A percentile compares a stretch with the other conserved stretches of the same genome.
These are phyloP conservation scores for Carnegiea gigantea DNA, from an alignment of 179 eudicot genomes.

Conservation along the genomic window DNA sequence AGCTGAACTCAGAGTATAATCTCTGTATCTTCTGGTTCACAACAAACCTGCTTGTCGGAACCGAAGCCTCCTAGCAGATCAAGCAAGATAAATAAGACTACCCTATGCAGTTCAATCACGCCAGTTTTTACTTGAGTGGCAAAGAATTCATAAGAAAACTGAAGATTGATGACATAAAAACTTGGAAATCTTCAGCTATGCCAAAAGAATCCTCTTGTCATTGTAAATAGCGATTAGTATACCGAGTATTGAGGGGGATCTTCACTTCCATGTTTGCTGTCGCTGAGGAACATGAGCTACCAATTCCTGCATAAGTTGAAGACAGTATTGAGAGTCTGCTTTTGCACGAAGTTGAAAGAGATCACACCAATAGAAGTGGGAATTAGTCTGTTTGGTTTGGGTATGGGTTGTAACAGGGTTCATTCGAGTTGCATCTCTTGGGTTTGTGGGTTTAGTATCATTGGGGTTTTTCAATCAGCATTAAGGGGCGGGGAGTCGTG, in stretches of 20 bases:
- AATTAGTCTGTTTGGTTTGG: background rate
- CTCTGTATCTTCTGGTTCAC: constrained; percentile 22
- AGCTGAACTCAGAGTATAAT: constrained; percentile 18
- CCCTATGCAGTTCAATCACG: constrained; percentile 6
- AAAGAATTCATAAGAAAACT: constrained; percentile 27
- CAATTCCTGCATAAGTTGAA: constrained; percentile 35
- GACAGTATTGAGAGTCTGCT: background rate
- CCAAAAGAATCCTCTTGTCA: constrained; percentile 24
- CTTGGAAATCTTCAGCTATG: constrained; percentile 26
- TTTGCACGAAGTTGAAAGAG: background rate
- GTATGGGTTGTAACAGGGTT: background rate
- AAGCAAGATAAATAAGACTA: constrained; percentile 17
- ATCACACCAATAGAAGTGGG: too few species aligned
- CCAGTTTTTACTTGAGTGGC: constrained; percentile 1
- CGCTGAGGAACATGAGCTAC: constrained; percentile 31
- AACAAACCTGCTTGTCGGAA: constrained; percentile 41
- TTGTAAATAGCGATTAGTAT: constrained; percentile 5
- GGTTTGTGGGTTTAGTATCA: background rate
- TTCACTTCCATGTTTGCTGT: constrained; percentile 33
- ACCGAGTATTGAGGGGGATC: constrained; percentile 8
- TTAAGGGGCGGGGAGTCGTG: too few species aligned
- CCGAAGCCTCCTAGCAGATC: constrained; percentile 17
- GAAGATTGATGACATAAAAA: constrained; percentile 29
- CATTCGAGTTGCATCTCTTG: background rate
- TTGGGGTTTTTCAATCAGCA: too few species aligned